Conservation (phyloP, 345 rosid genomes). For the Brassica carinata region DNA sequence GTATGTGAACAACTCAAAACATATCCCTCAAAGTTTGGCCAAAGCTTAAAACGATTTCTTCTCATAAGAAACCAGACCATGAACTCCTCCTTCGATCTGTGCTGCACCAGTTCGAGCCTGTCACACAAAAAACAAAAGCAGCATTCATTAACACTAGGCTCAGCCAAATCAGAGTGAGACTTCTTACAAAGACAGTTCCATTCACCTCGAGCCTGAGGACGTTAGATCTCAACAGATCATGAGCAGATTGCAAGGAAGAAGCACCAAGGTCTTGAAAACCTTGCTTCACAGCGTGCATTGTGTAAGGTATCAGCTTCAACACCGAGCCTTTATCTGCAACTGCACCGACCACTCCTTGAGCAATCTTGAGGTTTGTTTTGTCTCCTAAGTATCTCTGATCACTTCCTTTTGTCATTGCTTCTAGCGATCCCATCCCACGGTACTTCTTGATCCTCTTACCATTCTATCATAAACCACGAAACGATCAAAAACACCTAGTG, state of each 20-base stretch:
- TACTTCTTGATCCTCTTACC: conserved; percentile 68
- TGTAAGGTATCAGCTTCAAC: conserved; percentile 75
- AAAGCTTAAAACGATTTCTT: conserved; percentile 53
- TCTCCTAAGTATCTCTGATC: conserved; percentile 94
- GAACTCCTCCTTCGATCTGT: conserved; percentile 90
- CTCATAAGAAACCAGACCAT: conserved; percentile 69
- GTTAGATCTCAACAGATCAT: conserved; percentile 69
- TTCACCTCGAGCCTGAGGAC: conserved; percentile 80
- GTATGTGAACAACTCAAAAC: conserved; percentile 4
- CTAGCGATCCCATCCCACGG: conserved; percentile 97
- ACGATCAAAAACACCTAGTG: conserved; percentile 10
- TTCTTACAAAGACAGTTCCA: not conserved
- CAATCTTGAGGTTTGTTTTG: conserved; percentile 77
- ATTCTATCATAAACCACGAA: conserved; percentile 46
- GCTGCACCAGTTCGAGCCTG: too few relatives aligned
- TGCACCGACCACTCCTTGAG: conserved; percentile 98
- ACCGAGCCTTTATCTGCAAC: conserved; percentile 94
- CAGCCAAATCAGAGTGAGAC: not conserved
- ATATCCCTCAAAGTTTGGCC: conserved; percentile 3
- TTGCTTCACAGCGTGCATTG: conserved; percentile 97
- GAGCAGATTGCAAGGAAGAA: conserved; percentile 71
- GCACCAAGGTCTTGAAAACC: conserved; percentile 98
- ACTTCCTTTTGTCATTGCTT: conserved; percentile 98
- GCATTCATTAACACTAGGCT: not conserved
- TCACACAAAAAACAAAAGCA: conserved; percentile 19